Percentiles rank a stretch among this genome's conserved stretches.
Evolutionary conservation across 257 asterid genomes (phyloP).

Genomic region (Plantago ovata): DNA sequence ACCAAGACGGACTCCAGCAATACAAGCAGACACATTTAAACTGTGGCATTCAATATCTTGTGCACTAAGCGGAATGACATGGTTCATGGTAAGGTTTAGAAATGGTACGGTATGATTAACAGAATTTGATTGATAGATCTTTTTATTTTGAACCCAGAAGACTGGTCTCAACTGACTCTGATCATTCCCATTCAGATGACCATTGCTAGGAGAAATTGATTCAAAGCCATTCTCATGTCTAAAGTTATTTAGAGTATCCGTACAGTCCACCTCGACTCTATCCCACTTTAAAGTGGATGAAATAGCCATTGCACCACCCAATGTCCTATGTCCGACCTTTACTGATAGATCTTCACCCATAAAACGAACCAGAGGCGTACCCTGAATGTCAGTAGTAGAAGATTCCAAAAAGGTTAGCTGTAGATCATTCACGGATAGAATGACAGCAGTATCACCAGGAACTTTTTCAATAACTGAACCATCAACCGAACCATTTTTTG

Average conservation of each 20-base stretch:
- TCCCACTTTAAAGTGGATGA: slow-evolving; percentile 84
- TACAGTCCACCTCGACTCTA: slow-evolving; percentile 72
- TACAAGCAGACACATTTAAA: slow-evolving; percentile 71
- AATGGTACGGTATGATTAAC: slow-evolving; percentile 44
- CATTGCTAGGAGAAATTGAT: slow-evolving; percentile 23
- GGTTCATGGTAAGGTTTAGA: slow-evolving; percentile 58
- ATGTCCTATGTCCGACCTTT: slow-evolving; percentile 77
- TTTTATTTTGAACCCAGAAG: slow-evolving; percentile 83
- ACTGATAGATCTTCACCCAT: slow-evolving; percentile 61
- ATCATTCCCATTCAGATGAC: slow-evolving; percentile 35
- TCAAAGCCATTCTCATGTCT: slow-evolving; percentile 34
- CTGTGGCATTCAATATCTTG: slow-evolving; percentile 83
- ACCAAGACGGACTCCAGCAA: slow-evolving; percentile 91
- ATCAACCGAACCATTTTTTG: slow-evolving; percentile 40
- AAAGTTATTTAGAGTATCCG: slow-evolving; percentile 48
- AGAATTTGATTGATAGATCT: slow-evolving; percentile 33
- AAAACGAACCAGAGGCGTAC: slow-evolving; percentile 70
- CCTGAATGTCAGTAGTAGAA: slow-evolving; percentile 46
- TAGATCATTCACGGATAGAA: slow-evolving; percentile 59
- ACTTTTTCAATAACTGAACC: slow-evolving; percentile 52
- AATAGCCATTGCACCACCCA: slow-evolving; percentile 93
- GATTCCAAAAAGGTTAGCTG: slow-evolving; percentile 78
- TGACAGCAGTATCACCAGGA: slow-evolving; percentile 87
- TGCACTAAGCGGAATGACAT: slow-evolving; percentile 80
- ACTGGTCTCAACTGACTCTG: slow-evolving; percentile 62